A percentile compares a stretch with the other conserved stretches of the same genome.
Conservation (phyloP, 805 yeast genomes). For the Saccharomycodes ludwigii region DNA sequence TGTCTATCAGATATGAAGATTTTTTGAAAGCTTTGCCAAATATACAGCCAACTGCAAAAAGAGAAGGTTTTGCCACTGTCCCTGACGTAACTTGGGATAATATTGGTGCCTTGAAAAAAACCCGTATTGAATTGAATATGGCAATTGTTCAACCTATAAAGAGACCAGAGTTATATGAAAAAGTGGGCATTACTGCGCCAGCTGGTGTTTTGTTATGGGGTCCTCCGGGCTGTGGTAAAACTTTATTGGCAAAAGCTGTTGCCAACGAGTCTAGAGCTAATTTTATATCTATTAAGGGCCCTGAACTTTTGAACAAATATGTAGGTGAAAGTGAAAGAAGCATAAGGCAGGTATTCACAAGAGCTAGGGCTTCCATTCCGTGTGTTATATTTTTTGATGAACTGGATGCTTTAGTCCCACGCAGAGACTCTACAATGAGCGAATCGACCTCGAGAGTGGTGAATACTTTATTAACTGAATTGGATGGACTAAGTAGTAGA, state of each 20-base stretch:
- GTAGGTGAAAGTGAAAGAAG: slow-evolving; percentile 96
- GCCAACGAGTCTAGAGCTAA: slow-evolving; percentile 96
- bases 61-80: slow-evolving; percentile 97
- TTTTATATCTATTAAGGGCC: slow-evolving; percentile 91
- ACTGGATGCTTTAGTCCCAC: slow-evolving; percentile 89
- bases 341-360: slow-evolving; percentile 80
- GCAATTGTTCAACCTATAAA: slow-evolving; percentile 95
- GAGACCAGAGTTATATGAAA: slow-evolving; percentile 77
- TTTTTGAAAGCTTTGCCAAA: slow-evolving; percentile 79
- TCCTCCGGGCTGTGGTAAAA: slow-evolving; percentile 99
- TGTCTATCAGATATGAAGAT: slow-evolving; percentile 68
- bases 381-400: slow-evolving; percentile 95
- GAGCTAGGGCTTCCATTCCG: slow-evolving; percentile 89
- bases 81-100: slow-evolving; percentile 95
- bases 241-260: slow-evolving; percentile 90
- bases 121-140: slow-evolving; percentile 87
- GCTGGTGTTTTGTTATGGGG: slow-evolving; percentile 98
- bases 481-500: slow-evolving; percentile 89
- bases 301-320: slow-evolving; percentile 84
- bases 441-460: slow-evolving; percentile 91
- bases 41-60: slow-evolving; percentile 92
- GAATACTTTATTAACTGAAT: slow-evolving; percentile 83
- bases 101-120: slow-evolving; percentile 77
- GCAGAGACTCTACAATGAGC: slow-evolving; percentile 77
- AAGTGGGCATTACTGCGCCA: slow-evolving; percentile 92